These are phyloP conservation scores for Penicillium odoratum DNA, from an alignment of 495 filamentous ascomycete genomes.

Conservation along the genomic window DNA sequence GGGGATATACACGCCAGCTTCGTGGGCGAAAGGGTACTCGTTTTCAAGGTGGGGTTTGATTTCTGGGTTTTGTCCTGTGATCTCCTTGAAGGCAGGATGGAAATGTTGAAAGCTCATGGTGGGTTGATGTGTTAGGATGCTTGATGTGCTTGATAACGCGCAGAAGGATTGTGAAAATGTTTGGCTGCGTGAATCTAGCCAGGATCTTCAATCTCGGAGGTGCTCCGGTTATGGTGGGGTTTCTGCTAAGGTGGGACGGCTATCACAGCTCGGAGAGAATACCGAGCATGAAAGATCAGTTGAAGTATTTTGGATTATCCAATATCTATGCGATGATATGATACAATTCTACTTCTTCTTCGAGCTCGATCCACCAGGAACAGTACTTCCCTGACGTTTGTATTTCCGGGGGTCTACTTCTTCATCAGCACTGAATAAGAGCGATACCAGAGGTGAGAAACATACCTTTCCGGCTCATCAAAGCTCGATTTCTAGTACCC, in stretches of 20 bases:
- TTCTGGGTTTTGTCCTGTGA: slow-evolving; percentile 33
- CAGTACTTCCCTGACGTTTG: slow-evolving; percentile 10
- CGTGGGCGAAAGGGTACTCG: slow-evolving; percentile 55
- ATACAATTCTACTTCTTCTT: slow-evolving; percentile 12
- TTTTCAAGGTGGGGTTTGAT: slow-evolving; percentile 36
- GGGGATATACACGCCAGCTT: slow-evolving; percentile 57
- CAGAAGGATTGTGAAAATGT: not conserved
- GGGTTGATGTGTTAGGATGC: not conserved
- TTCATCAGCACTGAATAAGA: not conserved
- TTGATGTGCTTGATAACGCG: not conserved
- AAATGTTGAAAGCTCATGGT: slow-evolving; percentile 20
- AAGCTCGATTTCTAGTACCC: slow-evolving; percentile 68
- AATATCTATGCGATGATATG: not conserved
- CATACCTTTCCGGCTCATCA: slow-evolving; percentile 69
- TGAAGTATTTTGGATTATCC: not conserved
- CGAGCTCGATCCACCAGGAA: slow-evolving; percentile 16
- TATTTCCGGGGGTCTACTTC: slow-evolving; percentile 17
- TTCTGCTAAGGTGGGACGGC: not conserved
- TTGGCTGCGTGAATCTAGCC: not conserved
- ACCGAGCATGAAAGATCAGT: not conserved
- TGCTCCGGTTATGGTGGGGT: not conserved
- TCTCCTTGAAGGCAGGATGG: slow-evolving; percentile 29
- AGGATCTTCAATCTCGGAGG: not conserved
- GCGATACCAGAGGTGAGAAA: slow-evolving; percentile 5
- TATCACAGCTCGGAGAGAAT: not conserved